Evolutionary conservation across 768 basidiomycete genomes (phyloP).

Genomic region (Jaapia argillacea): DNA sequence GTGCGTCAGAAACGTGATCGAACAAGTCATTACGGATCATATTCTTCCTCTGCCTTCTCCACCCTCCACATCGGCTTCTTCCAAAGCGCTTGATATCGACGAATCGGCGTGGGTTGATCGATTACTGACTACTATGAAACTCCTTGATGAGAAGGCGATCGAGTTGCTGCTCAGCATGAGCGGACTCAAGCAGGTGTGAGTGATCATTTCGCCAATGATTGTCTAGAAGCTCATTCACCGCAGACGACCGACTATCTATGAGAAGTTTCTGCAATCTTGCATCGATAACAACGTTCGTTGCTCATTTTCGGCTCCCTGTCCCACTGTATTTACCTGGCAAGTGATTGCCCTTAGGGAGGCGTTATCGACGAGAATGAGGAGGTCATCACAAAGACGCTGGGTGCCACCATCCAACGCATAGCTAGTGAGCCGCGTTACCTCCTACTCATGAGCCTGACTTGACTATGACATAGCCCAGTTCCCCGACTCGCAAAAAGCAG

Average conservation of each 20-base stretch:
- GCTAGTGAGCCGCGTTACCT: conserved; percentile 37
- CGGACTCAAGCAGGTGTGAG: conserved; percentile 54
- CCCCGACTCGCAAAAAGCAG: conserved; percentile 62
- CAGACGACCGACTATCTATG: conserved; percentile 63
- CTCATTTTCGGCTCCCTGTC: too few species aligned
- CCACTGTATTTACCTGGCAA: too few species aligned
- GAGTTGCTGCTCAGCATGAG: conserved; percentile 51
- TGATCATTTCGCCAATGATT: conserved; percentile 7
- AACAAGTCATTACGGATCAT: conserved; percentile 59
- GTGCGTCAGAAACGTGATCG: conserved; percentile 42
- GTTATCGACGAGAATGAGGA: conserved; percentile 82
- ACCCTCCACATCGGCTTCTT: conserved; percentile 31
- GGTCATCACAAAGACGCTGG: conserved; percentile 42
- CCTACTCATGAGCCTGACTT: not conserved
- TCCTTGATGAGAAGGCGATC: conserved; percentile 48
- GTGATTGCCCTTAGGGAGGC: conserved; percentile 66
- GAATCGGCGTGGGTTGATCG: conserved; percentile 83
- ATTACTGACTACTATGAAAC: conserved; percentile 60
- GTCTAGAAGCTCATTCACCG: not conserved
- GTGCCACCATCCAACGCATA: conserved; percentile 42
- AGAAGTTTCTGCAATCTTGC: conserved; percentile 64
- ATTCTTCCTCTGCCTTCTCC: conserved; percentile 70
- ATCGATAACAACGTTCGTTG: conserved; percentile 75
- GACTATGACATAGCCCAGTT: conserved; percentile 30
- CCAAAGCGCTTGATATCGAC: conserved; percentile 48